A percentile compares a stretch with the other conserved stretches of the same genome.
Evolutionary conservation across 139 green algal species (phyloP).

Genomic region (Auxenochlorella protothecoides): DNA sequence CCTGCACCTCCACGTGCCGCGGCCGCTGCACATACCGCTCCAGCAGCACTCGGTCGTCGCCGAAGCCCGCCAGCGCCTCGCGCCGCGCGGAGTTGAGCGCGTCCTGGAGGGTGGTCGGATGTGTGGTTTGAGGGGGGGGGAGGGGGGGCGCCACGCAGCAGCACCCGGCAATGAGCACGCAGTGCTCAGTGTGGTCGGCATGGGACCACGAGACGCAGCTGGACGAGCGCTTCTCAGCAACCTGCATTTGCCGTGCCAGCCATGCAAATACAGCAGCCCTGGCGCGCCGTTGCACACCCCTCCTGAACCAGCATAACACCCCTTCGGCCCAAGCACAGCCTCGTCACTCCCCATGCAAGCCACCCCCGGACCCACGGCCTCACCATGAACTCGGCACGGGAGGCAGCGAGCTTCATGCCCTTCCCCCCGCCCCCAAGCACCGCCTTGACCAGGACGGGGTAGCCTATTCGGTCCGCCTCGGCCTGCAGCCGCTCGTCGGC

Average conservation of each 20-base stretch:
- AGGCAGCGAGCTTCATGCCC: constrained; percentile 75
- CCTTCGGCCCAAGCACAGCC: too few relatives aligned
- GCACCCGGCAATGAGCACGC: too few relatives aligned
- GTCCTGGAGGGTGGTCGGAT: constrained; percentile 16
- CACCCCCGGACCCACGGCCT: background rate
- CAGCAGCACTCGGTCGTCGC: constrained; percentile 70
- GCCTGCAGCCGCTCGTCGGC: constrained; percentile 16
- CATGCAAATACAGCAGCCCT: too few relatives aligned
- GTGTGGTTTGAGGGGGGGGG: background rate
- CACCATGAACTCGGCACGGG: constrained; percentile 20
- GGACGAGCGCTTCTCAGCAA: too few relatives aligned
- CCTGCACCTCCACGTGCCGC: constrained; percentile 73
- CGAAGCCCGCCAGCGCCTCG: constrained; percentile 60
- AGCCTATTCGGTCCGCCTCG: constrained; percentile 52
- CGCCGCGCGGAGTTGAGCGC: constrained; percentile 47
- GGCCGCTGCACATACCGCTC: constrained; percentile 65
- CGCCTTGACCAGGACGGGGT: constrained; percentile 78
- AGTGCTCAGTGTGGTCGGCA: too few relatives aligned
- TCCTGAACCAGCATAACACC: too few relatives aligned
- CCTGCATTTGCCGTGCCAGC: too few relatives aligned
- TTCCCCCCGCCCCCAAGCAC: constrained; percentile 78
- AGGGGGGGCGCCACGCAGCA: background rate
- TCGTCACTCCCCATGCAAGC: background rate
- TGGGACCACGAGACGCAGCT: too few relatives aligned
- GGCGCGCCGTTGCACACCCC: too few relatives aligned